Conservation (phyloP, 257 asterid genomes). For the Coffea canephora region DNA sequence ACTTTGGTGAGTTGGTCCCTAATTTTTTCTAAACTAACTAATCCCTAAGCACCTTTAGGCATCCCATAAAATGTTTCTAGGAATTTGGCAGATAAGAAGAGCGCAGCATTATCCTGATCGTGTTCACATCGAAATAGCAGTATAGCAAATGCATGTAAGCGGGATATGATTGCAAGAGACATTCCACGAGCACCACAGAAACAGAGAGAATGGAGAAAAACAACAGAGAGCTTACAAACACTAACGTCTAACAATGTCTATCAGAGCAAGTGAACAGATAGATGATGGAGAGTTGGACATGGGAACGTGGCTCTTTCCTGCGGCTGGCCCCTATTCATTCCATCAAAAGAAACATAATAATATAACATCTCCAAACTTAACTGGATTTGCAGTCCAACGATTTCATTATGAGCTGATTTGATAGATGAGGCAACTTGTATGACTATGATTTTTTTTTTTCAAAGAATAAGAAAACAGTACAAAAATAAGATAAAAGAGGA, state of each 20-base stretch:
- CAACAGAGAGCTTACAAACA: conserved; percentile 17
- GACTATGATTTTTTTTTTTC: too few species aligned
- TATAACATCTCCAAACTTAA: conserved; percentile 3
- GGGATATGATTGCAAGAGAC: conserved; percentile 12
- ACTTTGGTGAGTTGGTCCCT: neutral
- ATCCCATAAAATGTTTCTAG: conserved; percentile 8
- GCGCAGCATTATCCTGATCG: neutral
- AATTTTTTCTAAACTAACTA: conserved; percentile 1
- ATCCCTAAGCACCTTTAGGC: conserved; percentile 12
- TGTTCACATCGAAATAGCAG: neutral
- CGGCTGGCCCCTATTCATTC: conserved; percentile 6
- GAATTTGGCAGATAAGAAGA: conserved; percentile 5
- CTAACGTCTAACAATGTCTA: conserved; percentile 24
- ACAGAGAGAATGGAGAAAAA: neutral
- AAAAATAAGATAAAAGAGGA: too few species aligned
- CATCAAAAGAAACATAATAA: neutral
- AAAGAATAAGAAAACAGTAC: too few species aligned
- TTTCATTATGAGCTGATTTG: neutral
- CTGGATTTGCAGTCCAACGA: neutral
- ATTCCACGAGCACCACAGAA: conserved; percentile 1
- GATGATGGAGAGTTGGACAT: conserved; percentile 16
- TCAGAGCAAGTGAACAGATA: neutral
- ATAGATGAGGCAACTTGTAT: too few species aligned
- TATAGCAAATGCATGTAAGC: neutral
- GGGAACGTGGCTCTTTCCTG: conserved; percentile 14